These are phyloP conservation scores for Styphnolobium japonicum DNA, from an alignment of 306 rosid species.

Conservation along the genomic window DNA sequence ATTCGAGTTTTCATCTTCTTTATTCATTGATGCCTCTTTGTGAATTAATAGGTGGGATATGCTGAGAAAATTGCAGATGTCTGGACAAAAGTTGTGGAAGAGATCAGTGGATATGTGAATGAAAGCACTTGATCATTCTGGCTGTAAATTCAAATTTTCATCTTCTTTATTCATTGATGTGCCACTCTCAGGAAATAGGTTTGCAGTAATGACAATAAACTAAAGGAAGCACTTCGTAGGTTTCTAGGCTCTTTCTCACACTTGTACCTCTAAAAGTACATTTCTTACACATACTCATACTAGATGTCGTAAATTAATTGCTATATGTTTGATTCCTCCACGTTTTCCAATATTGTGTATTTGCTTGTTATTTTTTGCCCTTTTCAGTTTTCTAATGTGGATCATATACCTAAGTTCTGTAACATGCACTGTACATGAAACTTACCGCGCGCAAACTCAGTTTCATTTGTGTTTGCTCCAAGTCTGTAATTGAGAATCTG, in stretches of 20 bases:
- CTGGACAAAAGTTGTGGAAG: slow-evolving; percentile 88
- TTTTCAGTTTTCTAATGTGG: neutral
- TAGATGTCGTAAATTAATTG: slow-evolving; percentile 42
- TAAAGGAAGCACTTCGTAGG: slow-evolving; percentile 17
- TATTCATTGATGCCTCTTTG: slow-evolving; percentile 24
- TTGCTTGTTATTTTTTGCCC: neutral
- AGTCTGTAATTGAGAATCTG: too few species aligned
- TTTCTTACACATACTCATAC: slow-evolving; percentile 23
- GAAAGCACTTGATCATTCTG: slow-evolving; percentile 51
- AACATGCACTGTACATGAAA: neutral
- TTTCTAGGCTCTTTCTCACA: slow-evolving; percentile 27
- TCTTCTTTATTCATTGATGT: slow-evolving; percentile 29
- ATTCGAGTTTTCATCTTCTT: slow-evolving; percentile 21
- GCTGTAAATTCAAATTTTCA: slow-evolving; percentile 39
- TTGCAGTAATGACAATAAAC: slow-evolving; percentile 37
- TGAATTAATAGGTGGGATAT: slow-evolving; percentile 74
- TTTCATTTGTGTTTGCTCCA: neutral
- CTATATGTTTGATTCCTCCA: neutral
- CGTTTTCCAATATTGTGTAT: neutral
- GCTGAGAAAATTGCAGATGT: slow-evolving; percentile 92
- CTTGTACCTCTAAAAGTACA: slow-evolving; percentile 19
- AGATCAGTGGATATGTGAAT: slow-evolving; percentile 54
- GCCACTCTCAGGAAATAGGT: slow-evolving; percentile 16
- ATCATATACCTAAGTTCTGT: neutral
- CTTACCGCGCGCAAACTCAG: neutral